phyloP scores from a whole-genome alignment of 1,139 yeast genomes.

The Geotrichum macrosporum region DNA sequence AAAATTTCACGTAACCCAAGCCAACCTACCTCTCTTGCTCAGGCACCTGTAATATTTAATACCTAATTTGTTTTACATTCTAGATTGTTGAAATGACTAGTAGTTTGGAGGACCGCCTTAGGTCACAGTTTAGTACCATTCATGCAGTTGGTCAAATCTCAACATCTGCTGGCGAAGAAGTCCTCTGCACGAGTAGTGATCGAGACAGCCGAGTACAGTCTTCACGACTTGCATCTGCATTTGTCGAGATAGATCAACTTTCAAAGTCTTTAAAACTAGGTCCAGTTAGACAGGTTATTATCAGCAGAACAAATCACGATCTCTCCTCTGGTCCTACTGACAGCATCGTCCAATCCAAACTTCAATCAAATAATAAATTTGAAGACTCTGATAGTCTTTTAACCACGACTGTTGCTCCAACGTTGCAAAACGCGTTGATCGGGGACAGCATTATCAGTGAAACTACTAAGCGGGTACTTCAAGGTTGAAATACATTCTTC shows the following conservation, averaged over 20 bases:
- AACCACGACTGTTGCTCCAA: constrained; percentile 23
- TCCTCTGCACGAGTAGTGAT: constrained; percentile 23
- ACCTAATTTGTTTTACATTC: too few relatives aligned
- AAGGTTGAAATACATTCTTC: not conserved
- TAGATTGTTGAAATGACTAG: too few relatives aligned
- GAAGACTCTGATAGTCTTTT: constrained; percentile 22
- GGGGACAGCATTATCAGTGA: constrained; percentile 25
- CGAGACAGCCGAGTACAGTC: constrained; percentile 20
- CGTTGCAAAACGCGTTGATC: constrained; percentile 24
- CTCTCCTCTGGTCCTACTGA: not conserved
- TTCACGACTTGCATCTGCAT: constrained; percentile 25
- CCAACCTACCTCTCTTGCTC: too few relatives aligned
- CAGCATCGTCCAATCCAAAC: constrained; percentile 26
- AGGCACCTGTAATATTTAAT: too few relatives aligned
- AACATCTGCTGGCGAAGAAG: constrained; percentile 28
- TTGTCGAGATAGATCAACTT: constrained; percentile 30
- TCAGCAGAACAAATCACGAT: constrained; percentile 14
- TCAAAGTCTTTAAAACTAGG: constrained; percentile 34
- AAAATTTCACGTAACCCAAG: too few relatives aligned
- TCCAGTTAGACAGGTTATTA: constrained; percentile 29
- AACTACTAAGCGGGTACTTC: constrained; percentile 19
- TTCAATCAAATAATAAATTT: not conserved
- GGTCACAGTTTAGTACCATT: constrained; percentile 2
- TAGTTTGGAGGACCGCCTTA: not conserved
- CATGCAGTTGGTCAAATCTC: constrained; percentile 27